Conservation (phyloP, 2,329 filamentous ascomycete species). For the Fusarium praegraminearum region DNA sequence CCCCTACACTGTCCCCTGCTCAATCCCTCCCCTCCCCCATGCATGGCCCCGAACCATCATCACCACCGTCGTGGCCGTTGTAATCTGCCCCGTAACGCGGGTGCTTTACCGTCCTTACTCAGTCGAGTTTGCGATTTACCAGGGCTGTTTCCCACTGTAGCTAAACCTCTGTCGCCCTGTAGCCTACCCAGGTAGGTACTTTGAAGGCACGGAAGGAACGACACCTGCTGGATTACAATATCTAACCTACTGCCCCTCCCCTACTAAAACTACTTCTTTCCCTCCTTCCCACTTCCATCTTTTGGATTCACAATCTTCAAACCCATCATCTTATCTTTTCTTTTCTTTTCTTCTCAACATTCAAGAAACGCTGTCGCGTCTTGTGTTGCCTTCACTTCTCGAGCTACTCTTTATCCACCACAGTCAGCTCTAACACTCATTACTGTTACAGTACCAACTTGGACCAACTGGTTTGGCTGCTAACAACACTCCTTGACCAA, state of each 20-base stretch:
- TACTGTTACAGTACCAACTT: slow-evolving; percentile 50
- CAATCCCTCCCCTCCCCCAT: slow-evolving; percentile 12
- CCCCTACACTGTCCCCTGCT: slow-evolving; percentile 12
- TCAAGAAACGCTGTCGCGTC: slow-evolving; percentile 48
- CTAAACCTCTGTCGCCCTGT: neutral
- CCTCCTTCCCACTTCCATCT: slow-evolving; percentile 34
- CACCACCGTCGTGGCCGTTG: slow-evolving; percentile 49
- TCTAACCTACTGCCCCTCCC: slow-evolving; percentile 48
- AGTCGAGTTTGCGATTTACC: slow-evolving; percentile 14
- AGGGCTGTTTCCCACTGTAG: slow-evolving; percentile 21
- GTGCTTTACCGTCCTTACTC: slow-evolving; percentile 16
- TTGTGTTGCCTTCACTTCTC: slow-evolving; percentile 47
- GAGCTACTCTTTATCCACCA: slow-evolving; percentile 54
- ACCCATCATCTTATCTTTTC: slow-evolving; percentile 30
- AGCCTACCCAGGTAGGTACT: neutral
- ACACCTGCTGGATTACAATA: slow-evolving; percentile 20
- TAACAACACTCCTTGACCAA: slow-evolving; percentile 63
- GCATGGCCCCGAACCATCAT: slow-evolving; percentile 47
- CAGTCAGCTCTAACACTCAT: slow-evolving; percentile 50
- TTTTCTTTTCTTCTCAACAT: slow-evolving; percentile 43
- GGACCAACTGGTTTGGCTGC: slow-evolving; percentile 70
- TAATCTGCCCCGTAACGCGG: slow-evolving; percentile 44
- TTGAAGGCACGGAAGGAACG: slow-evolving; percentile 4
- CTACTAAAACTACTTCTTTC: slow-evolving; percentile 45
- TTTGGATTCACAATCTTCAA: slow-evolving; percentile 42